Conservation (phyloP, 228 moss, liverwort and hornwort species). For the Sphagnum fallax region DNA sequence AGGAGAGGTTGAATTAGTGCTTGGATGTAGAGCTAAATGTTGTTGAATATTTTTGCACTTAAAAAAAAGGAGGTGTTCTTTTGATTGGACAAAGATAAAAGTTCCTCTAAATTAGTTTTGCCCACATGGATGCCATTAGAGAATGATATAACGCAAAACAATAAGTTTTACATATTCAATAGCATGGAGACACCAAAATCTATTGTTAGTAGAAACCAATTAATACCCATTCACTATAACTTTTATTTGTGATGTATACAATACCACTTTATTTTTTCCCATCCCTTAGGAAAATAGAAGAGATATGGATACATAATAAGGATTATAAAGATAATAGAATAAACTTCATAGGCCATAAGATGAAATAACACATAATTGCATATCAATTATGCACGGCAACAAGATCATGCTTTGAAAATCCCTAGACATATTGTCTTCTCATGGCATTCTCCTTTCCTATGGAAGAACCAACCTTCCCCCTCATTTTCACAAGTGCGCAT, state of each 20-base stretch:
- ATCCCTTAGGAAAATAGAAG: no score
- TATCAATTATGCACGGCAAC: slow-evolving; percentile 82
- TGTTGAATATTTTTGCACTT: background rate
- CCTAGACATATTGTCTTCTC: slow-evolving; percentile 45
- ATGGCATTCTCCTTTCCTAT: slow-evolving; percentile 28
- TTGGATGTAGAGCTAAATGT: background rate
- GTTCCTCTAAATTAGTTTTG: no score
- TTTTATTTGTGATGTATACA: no score
- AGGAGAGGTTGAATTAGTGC: background rate
- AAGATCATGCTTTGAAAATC: slow-evolving; percentile 70
- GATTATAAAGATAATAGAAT: background rate
- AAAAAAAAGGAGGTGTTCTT: slow-evolving; percentile 30
- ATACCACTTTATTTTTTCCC: no score
- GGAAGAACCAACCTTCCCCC: slow-evolving; percentile 31
- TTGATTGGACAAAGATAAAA: slow-evolving; percentile 31
- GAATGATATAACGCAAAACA: no score
- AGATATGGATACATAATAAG: background rate
- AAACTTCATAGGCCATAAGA: slow-evolving; percentile 77
- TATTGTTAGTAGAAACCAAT: no score
- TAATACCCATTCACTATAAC: no score
- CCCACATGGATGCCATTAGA: no score
- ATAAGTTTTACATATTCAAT: no score
- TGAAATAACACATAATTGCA: slow-evolving; percentile 92
- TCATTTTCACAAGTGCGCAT: slow-evolving; percentile 23
- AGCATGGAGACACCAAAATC: no score